These are phyloP conservation scores for Brettanomyces custersianus DNA, from an alignment of 805 yeast genomes.

Conservation along the genomic window DNA sequence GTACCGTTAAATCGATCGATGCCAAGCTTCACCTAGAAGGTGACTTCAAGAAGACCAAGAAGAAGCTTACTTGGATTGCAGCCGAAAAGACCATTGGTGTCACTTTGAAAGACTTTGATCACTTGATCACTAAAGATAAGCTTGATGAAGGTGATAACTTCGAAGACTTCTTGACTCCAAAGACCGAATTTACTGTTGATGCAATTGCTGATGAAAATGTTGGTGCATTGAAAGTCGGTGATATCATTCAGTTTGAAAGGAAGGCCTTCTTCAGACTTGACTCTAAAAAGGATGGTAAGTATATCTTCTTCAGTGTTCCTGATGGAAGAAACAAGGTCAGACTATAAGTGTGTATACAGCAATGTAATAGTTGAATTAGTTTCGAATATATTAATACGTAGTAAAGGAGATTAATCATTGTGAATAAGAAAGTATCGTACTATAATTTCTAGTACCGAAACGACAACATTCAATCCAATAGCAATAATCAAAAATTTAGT, in stretches of 20 bases:
- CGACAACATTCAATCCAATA: constrained; percentile 68
- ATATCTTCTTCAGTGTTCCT: constrained; percentile 85
- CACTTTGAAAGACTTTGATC: constrained; percentile 87
- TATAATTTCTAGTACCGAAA: constrained; percentile 64
- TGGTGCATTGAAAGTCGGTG: constrained; percentile 70
- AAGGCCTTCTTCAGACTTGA: constrained; percentile 93
- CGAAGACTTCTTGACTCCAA: constrained; percentile 82
- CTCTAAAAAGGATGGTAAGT: constrained; percentile 46
- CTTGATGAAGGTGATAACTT: constrained; percentile 90
- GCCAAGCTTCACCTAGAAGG: constrained; percentile 87
- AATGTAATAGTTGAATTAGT: not conserved
- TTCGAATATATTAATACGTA: not conserved
- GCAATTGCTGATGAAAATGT: constrained; percentile 80
- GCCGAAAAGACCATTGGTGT: constrained; percentile 63
- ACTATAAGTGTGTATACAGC: constrained; percentile 1
- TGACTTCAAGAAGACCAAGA: constrained; percentile 93
- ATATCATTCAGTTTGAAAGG: constrained; percentile 89
- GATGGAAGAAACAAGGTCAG: constrained; percentile 58
- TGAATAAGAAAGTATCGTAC: constrained; percentile 44
- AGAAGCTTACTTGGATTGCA: constrained; percentile 93
- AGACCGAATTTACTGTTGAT: constrained; percentile 72
- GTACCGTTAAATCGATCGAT: constrained; percentile 49
- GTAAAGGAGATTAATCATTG: constrained; percentile 3
- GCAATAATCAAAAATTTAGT: constrained; percentile 85
- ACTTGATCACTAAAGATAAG: constrained; percentile 89